A percentile compares a stretch with the other conserved stretches of the same genome.
Conservation (phyloP, 768 basidiomycete species). For the Mycena haematopus region DNA sequence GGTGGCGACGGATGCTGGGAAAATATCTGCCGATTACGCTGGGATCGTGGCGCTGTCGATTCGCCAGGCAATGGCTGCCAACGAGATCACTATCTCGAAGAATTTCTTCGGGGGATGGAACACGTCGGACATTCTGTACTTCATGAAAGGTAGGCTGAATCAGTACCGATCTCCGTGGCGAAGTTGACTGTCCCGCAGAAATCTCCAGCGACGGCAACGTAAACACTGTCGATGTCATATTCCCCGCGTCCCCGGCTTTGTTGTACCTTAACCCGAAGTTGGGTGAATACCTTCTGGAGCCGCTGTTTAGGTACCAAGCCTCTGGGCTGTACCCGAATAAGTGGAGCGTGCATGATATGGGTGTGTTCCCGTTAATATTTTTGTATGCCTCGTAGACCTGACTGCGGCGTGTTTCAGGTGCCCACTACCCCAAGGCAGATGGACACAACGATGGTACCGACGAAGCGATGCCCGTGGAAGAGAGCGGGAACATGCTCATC, state of each 20-base stretch:
- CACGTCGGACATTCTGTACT: slow-evolving; percentile 55
- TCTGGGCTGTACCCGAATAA: slow-evolving; percentile 68
- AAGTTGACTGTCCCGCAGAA: slow-evolving; percentile 38
- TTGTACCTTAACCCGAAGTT: slow-evolving; percentile 61
- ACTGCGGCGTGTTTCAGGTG: slow-evolving; percentile 33
- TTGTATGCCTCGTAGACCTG: not conserved
- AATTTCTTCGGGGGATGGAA: slow-evolving; percentile 54
- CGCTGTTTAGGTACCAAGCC: slow-evolving; percentile 70
- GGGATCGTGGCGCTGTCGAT: slow-evolving; percentile 59
- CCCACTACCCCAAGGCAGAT: slow-evolving; percentile 49
- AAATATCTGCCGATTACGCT: slow-evolving; percentile 57
- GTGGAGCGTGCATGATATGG: slow-evolving; percentile 70
- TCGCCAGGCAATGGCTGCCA: slow-evolving; percentile 59
- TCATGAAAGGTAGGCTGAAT: slow-evolving; percentile 56
- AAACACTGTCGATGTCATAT: slow-evolving; percentile 57
- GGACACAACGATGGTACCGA: slow-evolving; percentile 57
- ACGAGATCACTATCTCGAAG: slow-evolving; percentile 62
- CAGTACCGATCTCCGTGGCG: not conserved
- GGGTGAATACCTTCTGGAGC: slow-evolving; percentile 64
- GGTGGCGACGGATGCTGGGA: slow-evolving; percentile 51
- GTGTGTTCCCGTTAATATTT: slow-evolving; percentile 35
- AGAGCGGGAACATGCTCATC: slow-evolving; percentile 78
- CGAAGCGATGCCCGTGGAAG: slow-evolving; percentile 41
- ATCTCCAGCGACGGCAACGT: slow-evolving; percentile 58
- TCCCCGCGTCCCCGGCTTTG: slow-evolving; percentile 58